A percentile compares a stretch with the other conserved stretches of the same genome.
Conservation (phyloP, 2,329 filamentous ascomycete species). For the Raffaelea ambrosiae region DNA sequence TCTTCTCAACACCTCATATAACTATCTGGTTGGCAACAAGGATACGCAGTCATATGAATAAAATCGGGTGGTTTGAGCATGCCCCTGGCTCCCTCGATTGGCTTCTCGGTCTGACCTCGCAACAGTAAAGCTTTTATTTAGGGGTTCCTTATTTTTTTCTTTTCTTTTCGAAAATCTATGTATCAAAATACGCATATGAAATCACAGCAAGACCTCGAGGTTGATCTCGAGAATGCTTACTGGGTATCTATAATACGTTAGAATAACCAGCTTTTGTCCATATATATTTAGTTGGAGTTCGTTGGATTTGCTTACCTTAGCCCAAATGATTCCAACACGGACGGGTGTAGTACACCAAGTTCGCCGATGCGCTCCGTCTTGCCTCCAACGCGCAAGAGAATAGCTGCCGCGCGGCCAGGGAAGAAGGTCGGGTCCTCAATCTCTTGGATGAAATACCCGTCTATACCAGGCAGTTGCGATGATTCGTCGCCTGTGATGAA, state of each 20-base stretch:
- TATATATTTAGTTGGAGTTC: background rate
- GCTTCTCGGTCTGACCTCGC: too few species aligned
- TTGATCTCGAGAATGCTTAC: conserved; percentile 93
- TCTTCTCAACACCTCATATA: too few species aligned
- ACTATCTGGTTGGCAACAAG: too few species aligned
- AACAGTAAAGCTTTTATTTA: too few species aligned
- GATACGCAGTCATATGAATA: too few species aligned
- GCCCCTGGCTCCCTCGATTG: too few species aligned
- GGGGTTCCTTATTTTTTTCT: too few species aligned
- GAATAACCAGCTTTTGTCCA: conserved; percentile 11
- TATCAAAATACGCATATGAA: background rate
- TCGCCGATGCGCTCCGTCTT: conserved; percentile 73
- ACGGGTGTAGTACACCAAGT: conserved; percentile 90
- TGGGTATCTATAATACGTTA: conserved; percentile 54
- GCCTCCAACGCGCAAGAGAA: conserved; percentile 67
- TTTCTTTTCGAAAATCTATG: too few species aligned
- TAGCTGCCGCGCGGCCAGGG: conserved; percentile 75
- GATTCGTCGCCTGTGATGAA: conserved; percentile 74
- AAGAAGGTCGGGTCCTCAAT: conserved; percentile 89
- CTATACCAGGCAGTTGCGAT: conserved; percentile 36
- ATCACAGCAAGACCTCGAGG: conserved; percentile 79
- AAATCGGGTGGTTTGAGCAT: too few species aligned
- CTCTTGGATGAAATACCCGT: conserved; percentile 92
- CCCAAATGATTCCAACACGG: conserved; percentile 88
- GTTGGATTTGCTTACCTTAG: conserved; percentile 50